Evolutionary conservation across 495 filamentous ascomycete genomes (phyloP).

Genomic region (Tuber microsphaerosporum): DNA sequence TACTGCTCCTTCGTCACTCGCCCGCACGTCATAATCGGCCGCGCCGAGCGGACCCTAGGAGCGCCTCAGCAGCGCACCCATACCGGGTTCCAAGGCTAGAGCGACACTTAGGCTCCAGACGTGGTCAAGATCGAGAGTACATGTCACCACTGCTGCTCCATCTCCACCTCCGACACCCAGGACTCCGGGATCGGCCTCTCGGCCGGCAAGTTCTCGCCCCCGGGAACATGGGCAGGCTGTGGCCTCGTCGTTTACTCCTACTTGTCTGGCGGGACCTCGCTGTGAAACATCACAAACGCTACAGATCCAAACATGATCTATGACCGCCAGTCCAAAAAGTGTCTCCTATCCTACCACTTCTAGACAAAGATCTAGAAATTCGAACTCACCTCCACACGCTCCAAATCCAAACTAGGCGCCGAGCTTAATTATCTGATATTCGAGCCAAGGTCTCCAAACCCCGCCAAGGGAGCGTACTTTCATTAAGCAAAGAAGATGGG

Average conservation of each 20-base stretch:
- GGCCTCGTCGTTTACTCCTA: constrained; percentile 19
- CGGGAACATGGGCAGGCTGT: constrained; percentile 49
- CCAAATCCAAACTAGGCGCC: neutral
- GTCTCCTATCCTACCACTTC: constrained; percentile 23
- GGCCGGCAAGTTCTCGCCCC: constrained; percentile 53
- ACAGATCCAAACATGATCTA: constrained; percentile 22
- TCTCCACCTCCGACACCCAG: constrained; percentile 58
- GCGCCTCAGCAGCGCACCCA: constrained; percentile 44
- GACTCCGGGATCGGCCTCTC: constrained; percentile 61
- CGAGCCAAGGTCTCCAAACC: neutral
- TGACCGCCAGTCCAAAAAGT: constrained; percentile 29
- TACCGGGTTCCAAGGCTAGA: constrained; percentile 38
- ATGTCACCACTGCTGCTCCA: constrained; percentile 66
- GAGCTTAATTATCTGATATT: constrained; percentile 8
- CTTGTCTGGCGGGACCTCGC: constrained; percentile 17
- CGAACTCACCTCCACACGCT: neutral
- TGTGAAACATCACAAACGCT: constrained; percentile 19
- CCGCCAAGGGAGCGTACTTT: no score
- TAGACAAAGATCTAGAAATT: constrained; percentile 26
- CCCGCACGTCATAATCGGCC: constrained; percentile 10
- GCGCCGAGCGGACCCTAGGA: constrained; percentile 46
- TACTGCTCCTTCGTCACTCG: constrained; percentile 24
- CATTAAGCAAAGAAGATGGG: neutral
- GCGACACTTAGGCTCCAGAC: constrained; percentile 48
- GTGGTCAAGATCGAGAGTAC: constrained; percentile 50